phyloP scores from a whole-genome alignment of 768 basidiomycete species.

The Panaeolus papilionaceus region DNA sequence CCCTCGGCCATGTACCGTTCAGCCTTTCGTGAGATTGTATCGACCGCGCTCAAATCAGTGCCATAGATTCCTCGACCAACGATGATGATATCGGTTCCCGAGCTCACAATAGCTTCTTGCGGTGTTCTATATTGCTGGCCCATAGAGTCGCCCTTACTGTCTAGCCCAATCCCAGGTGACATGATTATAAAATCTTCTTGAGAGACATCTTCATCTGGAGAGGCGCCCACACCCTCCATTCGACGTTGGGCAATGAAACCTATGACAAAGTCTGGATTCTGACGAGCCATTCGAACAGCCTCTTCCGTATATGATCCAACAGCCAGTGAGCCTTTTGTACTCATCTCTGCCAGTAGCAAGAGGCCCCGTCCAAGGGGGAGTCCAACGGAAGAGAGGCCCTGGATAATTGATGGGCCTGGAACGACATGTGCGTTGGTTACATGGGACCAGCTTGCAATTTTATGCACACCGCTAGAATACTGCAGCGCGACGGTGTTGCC shows the following conservation, averaged over 20 bases:
- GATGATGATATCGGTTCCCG: constrained; percentile 95
- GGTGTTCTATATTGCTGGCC: constrained; percentile 98
- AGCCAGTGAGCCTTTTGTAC: constrained; percentile 85
- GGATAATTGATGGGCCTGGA: constrained; percentile 93
- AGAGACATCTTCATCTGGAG: constrained; percentile 33
- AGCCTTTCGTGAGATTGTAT: constrained; percentile 67
- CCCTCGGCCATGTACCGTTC: constrained; percentile 84
- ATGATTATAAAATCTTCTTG: constrained; percentile 89
- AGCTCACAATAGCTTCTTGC: constrained; percentile 75
- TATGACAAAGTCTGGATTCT: constrained; percentile 85
- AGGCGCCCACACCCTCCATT: constrained; percentile 71
- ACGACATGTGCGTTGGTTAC: constrained; percentile 97
- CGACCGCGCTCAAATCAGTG: constrained; percentile 49
- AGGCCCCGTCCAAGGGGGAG: constrained; percentile 85
- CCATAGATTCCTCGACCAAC: constrained; percentile 97
- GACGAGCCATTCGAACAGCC: constrained; percentile 88
- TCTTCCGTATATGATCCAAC: constrained; percentile 82
- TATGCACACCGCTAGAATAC: constrained; percentile 92
- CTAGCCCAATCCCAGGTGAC: constrained; percentile 92
- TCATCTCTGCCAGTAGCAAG: constrained; percentile 96
- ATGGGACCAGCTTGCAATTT: constrained; percentile 95
- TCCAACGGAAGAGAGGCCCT: constrained; percentile 89
- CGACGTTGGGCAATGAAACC: constrained; percentile 94
- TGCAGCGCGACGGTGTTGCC: constrained; percentile 97
- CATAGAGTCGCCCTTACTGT: constrained; percentile 79